These are phyloP conservation scores for Carpinus fangiana DNA, from an alignment of 306 rosid genomes.

Conservation along the genomic window DNA sequence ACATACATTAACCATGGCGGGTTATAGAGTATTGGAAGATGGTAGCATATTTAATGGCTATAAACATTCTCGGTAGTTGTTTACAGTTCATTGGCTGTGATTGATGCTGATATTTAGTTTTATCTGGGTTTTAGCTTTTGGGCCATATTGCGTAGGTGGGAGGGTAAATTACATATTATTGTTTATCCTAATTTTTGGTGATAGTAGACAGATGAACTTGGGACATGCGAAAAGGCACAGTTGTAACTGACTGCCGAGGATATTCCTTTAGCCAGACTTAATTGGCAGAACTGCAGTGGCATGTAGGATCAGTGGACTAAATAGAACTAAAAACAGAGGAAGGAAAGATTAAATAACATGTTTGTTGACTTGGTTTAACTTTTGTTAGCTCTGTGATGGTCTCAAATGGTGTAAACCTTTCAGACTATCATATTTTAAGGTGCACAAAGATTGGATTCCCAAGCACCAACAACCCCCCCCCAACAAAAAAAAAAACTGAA, in stretches of 20 bases:
- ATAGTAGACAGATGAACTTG: slow-evolving; percentile 6
- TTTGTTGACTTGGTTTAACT: slow-evolving; percentile 20
- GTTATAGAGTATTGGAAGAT: background rate
- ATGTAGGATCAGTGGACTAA: background rate
- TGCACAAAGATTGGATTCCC: too few species aligned
- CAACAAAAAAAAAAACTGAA: too few species aligned
- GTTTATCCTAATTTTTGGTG: slow-evolving; percentile 9
- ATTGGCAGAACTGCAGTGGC: background rate
- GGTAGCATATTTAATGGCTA: background rate
- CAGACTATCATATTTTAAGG: too few species aligned
- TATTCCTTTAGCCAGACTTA: slow-evolving; percentile 9
- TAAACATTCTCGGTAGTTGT: background rate
- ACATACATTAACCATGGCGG: background rate
- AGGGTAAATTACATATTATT: background rate
- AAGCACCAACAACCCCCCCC: too few species aligned
- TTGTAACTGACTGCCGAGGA: slow-evolving; percentile 7
- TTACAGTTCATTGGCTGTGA: background rate
- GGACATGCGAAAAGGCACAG: slow-evolving; percentile 13
- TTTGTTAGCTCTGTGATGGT: slow-evolving; percentile 8
- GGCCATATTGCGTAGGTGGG: background rate
- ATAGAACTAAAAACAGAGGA: slow-evolving; percentile 5
- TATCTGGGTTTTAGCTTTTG: background rate
- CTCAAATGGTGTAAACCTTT: too few species aligned
- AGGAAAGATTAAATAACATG: slow-evolving; percentile 23
- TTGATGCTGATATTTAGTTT: background rate